A percentile compares a stretch with the other conserved stretches of the same genome.
Conservation (phyloP, 2,329 filamentous ascomycete species). For the Colletotrichum noveboracense region DNA sequence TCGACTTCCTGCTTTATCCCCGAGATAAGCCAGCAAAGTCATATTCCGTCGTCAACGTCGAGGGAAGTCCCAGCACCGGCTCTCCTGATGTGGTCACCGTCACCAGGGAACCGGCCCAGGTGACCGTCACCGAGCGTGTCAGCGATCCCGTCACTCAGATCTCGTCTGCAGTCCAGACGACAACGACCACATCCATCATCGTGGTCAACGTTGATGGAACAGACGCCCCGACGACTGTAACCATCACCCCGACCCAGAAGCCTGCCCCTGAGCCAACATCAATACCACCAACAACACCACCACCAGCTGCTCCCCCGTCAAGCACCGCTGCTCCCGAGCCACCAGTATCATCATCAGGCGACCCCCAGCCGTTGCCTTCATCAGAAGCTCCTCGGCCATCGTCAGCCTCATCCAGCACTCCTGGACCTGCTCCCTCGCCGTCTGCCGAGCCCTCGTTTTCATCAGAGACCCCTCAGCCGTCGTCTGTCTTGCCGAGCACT, state of each 20-base stretch:
- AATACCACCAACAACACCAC: neutral
- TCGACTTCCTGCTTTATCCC: conserved; percentile 14
- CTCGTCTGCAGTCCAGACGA: conserved; percentile 22
- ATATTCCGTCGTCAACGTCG: conserved; percentile 40
- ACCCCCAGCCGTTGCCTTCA: neutral
- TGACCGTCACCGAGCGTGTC: conserved; percentile 31
- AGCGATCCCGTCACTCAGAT: conserved; percentile 30
- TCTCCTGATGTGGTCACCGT: conserved; percentile 30
- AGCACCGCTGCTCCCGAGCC: neutral
- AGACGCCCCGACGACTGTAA: neutral
- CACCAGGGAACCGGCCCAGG: conserved; percentile 28
- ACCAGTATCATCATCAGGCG: neutral
- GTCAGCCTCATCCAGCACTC: neutral
- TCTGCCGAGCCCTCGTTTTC: neutral
- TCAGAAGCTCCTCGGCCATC: neutral
- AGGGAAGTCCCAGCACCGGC: conserved; percentile 25
- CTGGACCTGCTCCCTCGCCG: neutral
- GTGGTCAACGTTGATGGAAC: conserved; percentile 32
- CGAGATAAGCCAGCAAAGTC: conserved; percentile 12
- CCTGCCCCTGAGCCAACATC: neutral
- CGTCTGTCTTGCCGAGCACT: neutral
- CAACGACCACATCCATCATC: conserved; percentile 31
- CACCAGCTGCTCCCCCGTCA: neutral
- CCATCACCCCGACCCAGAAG: conserved; percentile 3
- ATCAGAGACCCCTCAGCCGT: neutral